Evolutionary conservation across 1,284 basidiomycete species (phyloP).

Genomic region (Phaffia rhodozyma): DNA sequence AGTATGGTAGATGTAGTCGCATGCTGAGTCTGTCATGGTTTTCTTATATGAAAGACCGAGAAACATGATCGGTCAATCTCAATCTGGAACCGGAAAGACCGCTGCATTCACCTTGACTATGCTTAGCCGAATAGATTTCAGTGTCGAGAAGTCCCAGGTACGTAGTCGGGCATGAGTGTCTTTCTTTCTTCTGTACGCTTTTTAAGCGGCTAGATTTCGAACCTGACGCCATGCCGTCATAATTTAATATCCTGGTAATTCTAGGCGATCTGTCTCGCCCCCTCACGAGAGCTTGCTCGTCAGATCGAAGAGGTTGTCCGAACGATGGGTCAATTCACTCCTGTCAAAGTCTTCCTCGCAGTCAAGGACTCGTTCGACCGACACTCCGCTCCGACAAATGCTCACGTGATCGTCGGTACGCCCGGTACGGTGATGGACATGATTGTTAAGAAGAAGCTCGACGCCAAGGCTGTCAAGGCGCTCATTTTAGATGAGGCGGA

Average conservation of each 20-base stretch:
- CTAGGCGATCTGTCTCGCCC: conserved; percentile 82
- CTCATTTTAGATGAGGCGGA: conserved; percentile 98
- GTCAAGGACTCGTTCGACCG: conserved; percentile 62
- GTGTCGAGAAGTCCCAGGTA: conserved; percentile 71
- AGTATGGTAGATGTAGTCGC: conserved; percentile 15
- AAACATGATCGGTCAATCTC: conserved; percentile 99
- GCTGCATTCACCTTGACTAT: conserved; percentile 97
- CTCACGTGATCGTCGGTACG: conserved; percentile 90
- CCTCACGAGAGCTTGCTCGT: conserved; percentile 89
- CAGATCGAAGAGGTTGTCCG: conserved; percentile 95
- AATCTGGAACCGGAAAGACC: conserved; percentile 98
- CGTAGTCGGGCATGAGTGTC: conserved; percentile 20
- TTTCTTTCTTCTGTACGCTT: neutral
- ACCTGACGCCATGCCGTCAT: neutral
- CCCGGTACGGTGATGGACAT: conserved; percentile 91
- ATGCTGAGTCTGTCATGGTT: neutral
- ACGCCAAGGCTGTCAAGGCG: conserved; percentile 71
- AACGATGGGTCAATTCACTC: conserved; percentile 89
- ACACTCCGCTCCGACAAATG: conserved; percentile 46
- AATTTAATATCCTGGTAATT: neutral
- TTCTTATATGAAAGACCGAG: conserved; percentile 49
- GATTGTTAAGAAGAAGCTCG: conserved; percentile 43
- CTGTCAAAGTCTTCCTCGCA: conserved; percentile 83
- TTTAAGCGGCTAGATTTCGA: neutral
- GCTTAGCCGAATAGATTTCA: conserved; percentile 85